Base-by-base conservation (phyloP, 345 rosid species). In the Eucalyptus paniculata region DNA sequence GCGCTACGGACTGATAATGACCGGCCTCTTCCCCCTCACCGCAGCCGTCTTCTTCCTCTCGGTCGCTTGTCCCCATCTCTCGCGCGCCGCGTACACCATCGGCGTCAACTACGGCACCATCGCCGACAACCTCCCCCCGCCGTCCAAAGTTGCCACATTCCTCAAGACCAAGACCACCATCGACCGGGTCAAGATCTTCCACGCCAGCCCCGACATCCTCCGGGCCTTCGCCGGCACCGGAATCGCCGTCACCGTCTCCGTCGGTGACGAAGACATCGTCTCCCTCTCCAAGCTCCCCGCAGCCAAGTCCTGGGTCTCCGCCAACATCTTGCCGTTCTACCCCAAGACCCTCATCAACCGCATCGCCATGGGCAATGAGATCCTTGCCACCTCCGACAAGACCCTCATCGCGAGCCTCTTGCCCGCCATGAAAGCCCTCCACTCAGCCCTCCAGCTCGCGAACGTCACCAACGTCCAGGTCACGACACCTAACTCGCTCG, bases 21-120 rank as follows among this genome's bases (percentile, higher is more conserved):
- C 53, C 90, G 5, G 12, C 82, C 51, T 87, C 40, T 13, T 87
- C 24, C 49, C 86, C 6, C 50, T 69, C 62, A 28, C 69, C 32
- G 32, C 77, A 16, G 77, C 32, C 69, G 87, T 50, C 60, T 62
- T 91, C 89, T 87, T 92, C 86, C 50, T 92, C 88, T 50, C 91
- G n/a, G 88, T 83, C 72, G 21, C 62, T 28, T 47, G 82, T 88
- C 90, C 56, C 47, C 62, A 37, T 77, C 37, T 87, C 88, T 40
- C 90, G 56, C 72, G 87, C 77, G 92, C 95, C 89, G 90, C 93
- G 18, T 93, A 92, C 89, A 88, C 93, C 89, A 88, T 96, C 93
- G 97, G 99, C 81, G 93, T 97, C 30, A 97, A 97, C 96, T 96
- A 97, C 89, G 99, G 99, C 14, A 93, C 96, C 50, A 67, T 95